Evolutionary conservation across 139 green algal genomes (phyloP).

Genomic region (Tetradesmus obliquus): DNA sequence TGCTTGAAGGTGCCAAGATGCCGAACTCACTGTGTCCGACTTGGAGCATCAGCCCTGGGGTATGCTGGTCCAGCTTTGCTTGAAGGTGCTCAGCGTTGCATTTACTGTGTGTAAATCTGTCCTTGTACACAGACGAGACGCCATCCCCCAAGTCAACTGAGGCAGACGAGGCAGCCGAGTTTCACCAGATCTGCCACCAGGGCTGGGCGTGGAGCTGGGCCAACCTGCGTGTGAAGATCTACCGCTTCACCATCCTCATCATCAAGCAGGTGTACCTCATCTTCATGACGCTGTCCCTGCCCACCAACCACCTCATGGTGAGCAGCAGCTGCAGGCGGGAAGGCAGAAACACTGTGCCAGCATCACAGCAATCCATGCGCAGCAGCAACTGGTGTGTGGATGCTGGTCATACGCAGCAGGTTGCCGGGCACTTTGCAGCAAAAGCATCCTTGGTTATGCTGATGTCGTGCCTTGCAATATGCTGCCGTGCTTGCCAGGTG

Average conservation of each 20-base stretch:
- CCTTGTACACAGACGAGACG: neutral
- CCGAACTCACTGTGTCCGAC: no score
- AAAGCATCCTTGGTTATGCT: no score
- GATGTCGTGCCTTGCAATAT: no score
- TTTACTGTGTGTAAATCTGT: no score
- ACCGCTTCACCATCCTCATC: slow-evolving; percentile 23
- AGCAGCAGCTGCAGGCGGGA: neutral
- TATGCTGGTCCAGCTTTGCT: no score
- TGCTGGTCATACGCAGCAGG: neutral
- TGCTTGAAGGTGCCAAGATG: no score
- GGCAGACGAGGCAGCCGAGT: slow-evolving; percentile 1
- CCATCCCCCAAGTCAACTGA: neutral
- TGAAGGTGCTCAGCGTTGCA: no score
- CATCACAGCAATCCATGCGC: neutral
- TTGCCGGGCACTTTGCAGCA: no score
- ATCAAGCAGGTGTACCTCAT: slow-evolving; percentile 48
- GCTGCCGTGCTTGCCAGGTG: neutral
- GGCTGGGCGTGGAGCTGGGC: neutral
- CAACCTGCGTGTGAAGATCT: slow-evolving; percentile 28
- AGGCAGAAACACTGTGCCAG: neutral
- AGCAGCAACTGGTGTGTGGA: neutral
- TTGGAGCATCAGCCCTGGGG: no score
- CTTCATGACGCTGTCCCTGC: slow-evolving; percentile 28
- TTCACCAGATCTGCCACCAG: slow-evolving; percentile 16
- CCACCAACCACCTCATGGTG: slow-evolving; percentile 51